Percentiles rank a stretch among this genome's conserved stretches.
Conservation (phyloP, 305 asterid genomes). For the Solanum hybrid region DNA sequence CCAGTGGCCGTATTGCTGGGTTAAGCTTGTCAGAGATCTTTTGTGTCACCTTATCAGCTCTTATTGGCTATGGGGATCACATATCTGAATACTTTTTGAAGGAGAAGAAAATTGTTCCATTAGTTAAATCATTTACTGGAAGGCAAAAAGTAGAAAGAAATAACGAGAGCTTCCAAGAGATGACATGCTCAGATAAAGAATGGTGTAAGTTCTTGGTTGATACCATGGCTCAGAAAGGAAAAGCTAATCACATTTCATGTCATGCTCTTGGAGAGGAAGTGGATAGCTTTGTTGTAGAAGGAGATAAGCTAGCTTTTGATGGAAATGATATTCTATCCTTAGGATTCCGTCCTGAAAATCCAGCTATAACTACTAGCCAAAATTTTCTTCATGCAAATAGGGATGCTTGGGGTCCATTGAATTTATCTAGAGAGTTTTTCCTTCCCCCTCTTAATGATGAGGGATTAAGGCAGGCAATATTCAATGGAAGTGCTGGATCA, state of each 20-base stretch:
- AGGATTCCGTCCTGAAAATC: slow-evolving; percentile 59
- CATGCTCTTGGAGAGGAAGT: slow-evolving; percentile 20
- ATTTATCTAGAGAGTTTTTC: slow-evolving; percentile 52
- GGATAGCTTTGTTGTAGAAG: slow-evolving; percentile 17
- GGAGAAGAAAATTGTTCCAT: slow-evolving; percentile 32
- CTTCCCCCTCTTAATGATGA: slow-evolving; percentile 87
- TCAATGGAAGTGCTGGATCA: slow-evolving; percentile 29
- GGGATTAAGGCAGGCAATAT: slow-evolving; percentile 63
- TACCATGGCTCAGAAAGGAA: slow-evolving; percentile 38
- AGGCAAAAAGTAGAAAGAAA: slow-evolving; percentile 20
- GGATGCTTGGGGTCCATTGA: slow-evolving; percentile 67
- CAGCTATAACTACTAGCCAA: slow-evolving; percentile 61
- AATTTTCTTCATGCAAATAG: slow-evolving; percentile 38
- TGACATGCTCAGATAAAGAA: slow-evolving; percentile 32
- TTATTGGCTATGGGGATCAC: slow-evolving; percentile 73
- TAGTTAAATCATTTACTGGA: slow-evolving; percentile 24
- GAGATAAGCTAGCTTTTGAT: slow-evolving; percentile 10
- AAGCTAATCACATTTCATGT: slow-evolving; percentile 12
- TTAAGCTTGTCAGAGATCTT: slow-evolving; percentile 84
- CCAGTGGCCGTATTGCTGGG: slow-evolving; percentile 35
- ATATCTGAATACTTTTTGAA: slow-evolving; percentile 46
- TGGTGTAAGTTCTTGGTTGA: slow-evolving; percentile 68
- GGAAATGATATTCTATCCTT: slow-evolving; percentile 17
- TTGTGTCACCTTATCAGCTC: slow-evolving; percentile 76
- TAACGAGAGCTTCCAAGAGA: slow-evolving; percentile 14